Percentiles rank a stretch among this genome's conserved stretches.
phyloP scores from a whole-genome alignment of 352 stramenopile species.

The Globisporangium ultimum region DNA sequence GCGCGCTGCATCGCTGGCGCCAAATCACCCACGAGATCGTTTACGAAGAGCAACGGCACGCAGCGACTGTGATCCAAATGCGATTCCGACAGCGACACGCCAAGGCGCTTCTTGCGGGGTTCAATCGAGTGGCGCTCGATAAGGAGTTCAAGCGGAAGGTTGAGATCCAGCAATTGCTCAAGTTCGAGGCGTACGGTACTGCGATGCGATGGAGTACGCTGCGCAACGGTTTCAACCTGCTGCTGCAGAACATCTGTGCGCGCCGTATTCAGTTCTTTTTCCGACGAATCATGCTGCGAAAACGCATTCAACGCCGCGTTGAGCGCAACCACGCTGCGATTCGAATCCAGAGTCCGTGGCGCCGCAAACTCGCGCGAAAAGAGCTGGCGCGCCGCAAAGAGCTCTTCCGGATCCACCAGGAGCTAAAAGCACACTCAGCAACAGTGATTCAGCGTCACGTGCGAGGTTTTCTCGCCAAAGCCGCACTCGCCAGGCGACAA shows the following conservation, averaged over 20 bases:
- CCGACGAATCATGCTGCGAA: constrained; percentile 28
- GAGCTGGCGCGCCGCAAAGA: constrained; percentile 16
- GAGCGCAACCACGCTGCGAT: constrained; percentile 20
- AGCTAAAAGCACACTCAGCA: constrained; percentile 19
- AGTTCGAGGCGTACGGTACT: constrained; percentile 52
- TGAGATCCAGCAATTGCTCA: constrained; percentile 45
- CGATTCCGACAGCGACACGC: constrained; percentile 36
- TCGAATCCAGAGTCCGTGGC: constrained; percentile 36
- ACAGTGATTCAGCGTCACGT: constrained; percentile 25
- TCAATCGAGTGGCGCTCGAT: constrained; percentile 40
- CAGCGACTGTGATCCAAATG: constrained; percentile 45
- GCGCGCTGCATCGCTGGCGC: constrained; percentile 35
- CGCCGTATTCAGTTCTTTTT: constrained; percentile 49
- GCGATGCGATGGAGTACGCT: constrained; percentile 56
- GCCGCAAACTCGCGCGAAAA: constrained; percentile 18
- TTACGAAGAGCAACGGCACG: constrained; percentile 20
- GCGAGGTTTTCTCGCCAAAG: constrained; percentile 24
- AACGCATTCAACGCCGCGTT: constrained; percentile 23
- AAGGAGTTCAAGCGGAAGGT: constrained; percentile 33
- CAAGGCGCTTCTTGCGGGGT: constrained; percentile 21
- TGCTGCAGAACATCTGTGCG: constrained; percentile 44
- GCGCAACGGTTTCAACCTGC: constrained; percentile 50
- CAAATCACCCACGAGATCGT: constrained; percentile 7
- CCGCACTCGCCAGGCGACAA: constrained; percentile 3
- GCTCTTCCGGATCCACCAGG: constrained; percentile 7